Evolutionary conservation across 306 rosid genomes (phyloP).

Genomic region (Quercus suber): DNA sequence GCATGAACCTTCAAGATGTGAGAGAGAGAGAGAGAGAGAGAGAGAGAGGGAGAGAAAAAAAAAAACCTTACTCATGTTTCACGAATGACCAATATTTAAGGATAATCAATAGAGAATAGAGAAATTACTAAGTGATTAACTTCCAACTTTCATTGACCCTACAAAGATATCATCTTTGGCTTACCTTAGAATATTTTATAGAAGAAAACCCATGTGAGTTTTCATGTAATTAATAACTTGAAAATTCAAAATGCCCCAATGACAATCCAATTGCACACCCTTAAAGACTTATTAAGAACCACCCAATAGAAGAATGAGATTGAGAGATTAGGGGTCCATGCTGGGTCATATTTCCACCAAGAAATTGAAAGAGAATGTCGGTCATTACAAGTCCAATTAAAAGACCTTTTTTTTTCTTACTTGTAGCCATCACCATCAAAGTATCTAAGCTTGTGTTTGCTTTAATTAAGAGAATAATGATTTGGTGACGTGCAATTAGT

Average conservation of each 20-base stretch:
- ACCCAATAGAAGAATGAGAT: background rate
- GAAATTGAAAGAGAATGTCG: background rate
- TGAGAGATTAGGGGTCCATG: background rate
- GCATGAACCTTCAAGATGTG: slow-evolving; percentile 27
- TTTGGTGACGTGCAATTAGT: slow-evolving; percentile 19
- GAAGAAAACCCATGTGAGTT: background rate
- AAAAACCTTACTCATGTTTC: no score
- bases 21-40: no score
- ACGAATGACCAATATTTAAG: no score
- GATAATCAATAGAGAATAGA: no score
- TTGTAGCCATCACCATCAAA: slow-evolving; percentile 6
- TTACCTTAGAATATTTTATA: background rate
- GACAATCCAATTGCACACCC: background rate
- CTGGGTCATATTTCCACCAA: slow-evolving; percentile 13
- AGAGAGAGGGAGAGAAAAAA: no score
- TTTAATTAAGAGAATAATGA: background rate
- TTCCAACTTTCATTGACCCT: background rate
- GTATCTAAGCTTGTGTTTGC: slow-evolving; percentile 6
- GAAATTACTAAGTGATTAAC: background rate
- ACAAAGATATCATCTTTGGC: background rate
- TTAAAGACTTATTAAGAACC: background rate
- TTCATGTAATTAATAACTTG: background rate
- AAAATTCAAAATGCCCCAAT: background rate
- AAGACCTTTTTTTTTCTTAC: background rate
- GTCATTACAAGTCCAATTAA: slow-evolving; percentile 1